phyloP scores from a whole-genome alignment of 495 filamentous ascomycete species.

The Hypoxylon subgilvum region DNA sequence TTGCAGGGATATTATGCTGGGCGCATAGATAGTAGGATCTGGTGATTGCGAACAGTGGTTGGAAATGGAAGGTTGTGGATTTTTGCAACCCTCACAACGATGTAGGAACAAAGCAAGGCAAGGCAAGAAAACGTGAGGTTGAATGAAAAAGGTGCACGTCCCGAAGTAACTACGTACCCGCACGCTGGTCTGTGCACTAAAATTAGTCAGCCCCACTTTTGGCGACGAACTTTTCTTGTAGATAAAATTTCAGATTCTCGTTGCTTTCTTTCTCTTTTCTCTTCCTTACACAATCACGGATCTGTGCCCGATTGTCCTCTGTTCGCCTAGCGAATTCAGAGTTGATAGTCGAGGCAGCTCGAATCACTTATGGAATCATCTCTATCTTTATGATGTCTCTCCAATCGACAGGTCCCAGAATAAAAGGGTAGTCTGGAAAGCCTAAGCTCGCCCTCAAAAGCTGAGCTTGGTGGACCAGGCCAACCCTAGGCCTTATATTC shows the following conservation, averaged over 20 bases:
- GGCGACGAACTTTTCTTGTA: constrained; percentile 5
- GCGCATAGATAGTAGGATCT: not conserved
- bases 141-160: too few relatives aligned
- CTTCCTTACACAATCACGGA: constrained; percentile 64
- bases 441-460: constrained; percentile 70
- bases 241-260: constrained; percentile 38
- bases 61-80: not conserved
- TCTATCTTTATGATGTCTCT: constrained; percentile 73
- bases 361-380: constrained; percentile 82
- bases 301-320: constrained; percentile 84
- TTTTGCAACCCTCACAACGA: too few relatives aligned
- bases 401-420: constrained; percentile 93
- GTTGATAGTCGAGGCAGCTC: constrained; percentile 83
- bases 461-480: constrained; percentile 71
- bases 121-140: too few relatives aligned
- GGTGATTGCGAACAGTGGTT: not conserved
- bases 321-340: constrained; percentile 61
- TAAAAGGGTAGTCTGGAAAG: constrained; percentile 63
- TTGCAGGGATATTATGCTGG: constrained; percentile 48
- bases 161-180: too few relatives aligned
- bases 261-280: constrained; percentile 35
- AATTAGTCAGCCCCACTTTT: constrained; percentile 19
- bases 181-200: constrained; percentile 18
- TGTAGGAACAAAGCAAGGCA: too few relatives aligned
- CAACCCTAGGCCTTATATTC: constrained; percentile 82